These are phyloP conservation scores for Coniferiporia sulphurascens DNA, from an alignment of 1,284 basidiomycete genomes.

Conservation along the genomic window DNA sequence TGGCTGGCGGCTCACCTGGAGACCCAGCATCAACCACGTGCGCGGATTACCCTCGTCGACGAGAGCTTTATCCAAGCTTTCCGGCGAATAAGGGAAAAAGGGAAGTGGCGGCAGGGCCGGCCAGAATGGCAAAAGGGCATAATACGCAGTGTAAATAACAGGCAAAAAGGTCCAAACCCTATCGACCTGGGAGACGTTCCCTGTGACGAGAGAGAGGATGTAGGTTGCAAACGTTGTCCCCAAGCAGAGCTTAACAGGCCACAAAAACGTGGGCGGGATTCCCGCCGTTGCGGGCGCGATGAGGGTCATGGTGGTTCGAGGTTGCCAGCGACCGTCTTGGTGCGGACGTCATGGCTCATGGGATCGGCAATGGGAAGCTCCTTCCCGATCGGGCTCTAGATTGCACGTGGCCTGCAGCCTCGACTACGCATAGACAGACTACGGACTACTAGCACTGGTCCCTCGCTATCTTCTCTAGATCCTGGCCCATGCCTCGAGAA, in stretches of 20 bases:
- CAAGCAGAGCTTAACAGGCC: slow-evolving; percentile 61
- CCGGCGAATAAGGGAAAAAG: slow-evolving; percentile 54
- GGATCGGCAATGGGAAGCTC: too few relatives aligned
- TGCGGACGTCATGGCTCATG: neutral
- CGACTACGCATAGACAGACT: too few relatives aligned
- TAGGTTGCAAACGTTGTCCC: slow-evolving; percentile 45
- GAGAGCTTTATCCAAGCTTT: slow-evolving; percentile 38
- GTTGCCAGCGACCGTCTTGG: neutral
- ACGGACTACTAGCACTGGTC: too few relatives aligned
- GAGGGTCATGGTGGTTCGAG: slow-evolving; percentile 11
- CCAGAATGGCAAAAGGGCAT: slow-evolving; percentile 66
- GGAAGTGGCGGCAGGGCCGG: slow-evolving; percentile 40
- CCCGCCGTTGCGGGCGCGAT: neutral
- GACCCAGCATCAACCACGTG: slow-evolving; percentile 61
- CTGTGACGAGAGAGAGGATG: slow-evolving; percentile 58
- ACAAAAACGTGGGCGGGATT: slow-evolving; percentile 39
- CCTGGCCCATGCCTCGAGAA: too few relatives aligned
- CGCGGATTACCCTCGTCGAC: slow-evolving; percentile 55
- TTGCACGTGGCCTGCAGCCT: too few relatives aligned
- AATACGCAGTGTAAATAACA: slow-evolving; percentile 72
- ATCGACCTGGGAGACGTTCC: slow-evolving; percentile 85
- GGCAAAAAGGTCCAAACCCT: slow-evolving; percentile 75
- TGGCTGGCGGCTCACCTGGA: slow-evolving; percentile 44
- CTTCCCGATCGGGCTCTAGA: too few relatives aligned
- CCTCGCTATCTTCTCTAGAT: too few relatives aligned